Base-by-base conservation (phyloP, 1,139 yeast species). In the Nakaseomyces delphensis region DNA sequence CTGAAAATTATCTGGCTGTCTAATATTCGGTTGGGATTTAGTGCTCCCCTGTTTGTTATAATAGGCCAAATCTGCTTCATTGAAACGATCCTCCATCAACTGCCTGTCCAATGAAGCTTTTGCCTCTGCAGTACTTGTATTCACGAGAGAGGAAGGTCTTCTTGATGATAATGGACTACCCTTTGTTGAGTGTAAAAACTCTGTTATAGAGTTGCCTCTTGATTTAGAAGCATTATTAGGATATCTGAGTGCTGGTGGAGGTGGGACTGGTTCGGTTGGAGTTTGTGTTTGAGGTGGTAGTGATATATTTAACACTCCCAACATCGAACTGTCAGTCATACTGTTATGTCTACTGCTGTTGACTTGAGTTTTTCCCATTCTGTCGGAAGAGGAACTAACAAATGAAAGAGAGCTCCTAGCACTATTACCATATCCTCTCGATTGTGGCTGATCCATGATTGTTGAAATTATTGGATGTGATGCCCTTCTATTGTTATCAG, bases 221-320 rank as follows among this genome's bases (percentile, higher is more conserved):
- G 49, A 11, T 21, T 40, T 35, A 2, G 30, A 16, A 39, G 39
- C 3, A 43, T 30, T 20, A 21, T 28, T 28, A 15, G 28, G 32
- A 42, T 24, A 15, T 27, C 32, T 9, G 33, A 41, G 10, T 38
- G 44, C 8, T 2, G 56, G 55, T 3, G 45, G 40, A 10, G 55
- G 43, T 14, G 57, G 57, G 25, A 52, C 39, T 3, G 57, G 52
- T 15, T 50, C 53, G 5, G 37, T 46, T 9, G 57, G 57, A 3
- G 46, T 50, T 35, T 39, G 45, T 39, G 45, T 31, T 48, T 69
- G 76, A 0, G 79, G 74, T 1, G 84, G 83, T 4, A 78, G 61
- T 28, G 68, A 42, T 20, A 54, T 42, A 40, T 51, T 54, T 28
- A 56, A 30, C n/a, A 49, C 43, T 7, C 71, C 42, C 47, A 49